phyloP scores from a whole-genome alignment of 2,329 filamentous ascomycete genomes.

The Fonsecaea erecta region DNA sequence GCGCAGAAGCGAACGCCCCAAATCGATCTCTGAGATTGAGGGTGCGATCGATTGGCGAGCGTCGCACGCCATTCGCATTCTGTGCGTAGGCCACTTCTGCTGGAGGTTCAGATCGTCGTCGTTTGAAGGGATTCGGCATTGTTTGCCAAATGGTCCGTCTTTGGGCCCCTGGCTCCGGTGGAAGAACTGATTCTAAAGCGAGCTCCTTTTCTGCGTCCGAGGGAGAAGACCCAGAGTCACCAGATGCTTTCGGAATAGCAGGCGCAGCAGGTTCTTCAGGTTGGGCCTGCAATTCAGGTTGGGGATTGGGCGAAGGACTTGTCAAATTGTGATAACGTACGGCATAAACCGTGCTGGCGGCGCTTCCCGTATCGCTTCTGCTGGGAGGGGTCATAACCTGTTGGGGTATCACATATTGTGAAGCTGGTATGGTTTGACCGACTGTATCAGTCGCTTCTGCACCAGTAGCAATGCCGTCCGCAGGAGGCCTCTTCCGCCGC shows the following conservation, averaged over 20 bases:
- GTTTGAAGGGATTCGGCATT: constrained; percentile 62
- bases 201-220: constrained; percentile 27
- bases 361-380: constrained; percentile 65
- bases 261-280: background rate
- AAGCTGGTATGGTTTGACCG: constrained; percentile 47
- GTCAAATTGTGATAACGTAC: constrained; percentile 64
- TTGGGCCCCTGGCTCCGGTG: constrained; percentile 36
- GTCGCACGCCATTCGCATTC: constrained; percentile 48
- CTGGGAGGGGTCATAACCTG: constrained; percentile 61
- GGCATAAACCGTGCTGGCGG: constrained; percentile 67
- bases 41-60: constrained; percentile 37
- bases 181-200: constrained; percentile 33
- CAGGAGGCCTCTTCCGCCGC: constrained; percentile 24
- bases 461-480: constrained; percentile 30
- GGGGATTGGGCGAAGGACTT: constrained; percentile 49
- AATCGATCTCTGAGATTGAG: constrained; percentile 51
- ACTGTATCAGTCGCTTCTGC: constrained; percentile 29
- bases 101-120: constrained; percentile 62
- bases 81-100: constrained; percentile 64
- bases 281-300: constrained; percentile 10
- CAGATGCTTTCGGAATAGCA: constrained; percentile 20
- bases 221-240: constrained; percentile 18
- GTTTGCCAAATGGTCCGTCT: constrained; percentile 54
- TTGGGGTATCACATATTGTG: constrained; percentile 35
- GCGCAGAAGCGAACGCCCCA: constrained; percentile 56